Evolutionary conservation across 2,329 filamentous ascomycete species (phyloP).

Genomic region (Ceratocystis destructans): DNA sequence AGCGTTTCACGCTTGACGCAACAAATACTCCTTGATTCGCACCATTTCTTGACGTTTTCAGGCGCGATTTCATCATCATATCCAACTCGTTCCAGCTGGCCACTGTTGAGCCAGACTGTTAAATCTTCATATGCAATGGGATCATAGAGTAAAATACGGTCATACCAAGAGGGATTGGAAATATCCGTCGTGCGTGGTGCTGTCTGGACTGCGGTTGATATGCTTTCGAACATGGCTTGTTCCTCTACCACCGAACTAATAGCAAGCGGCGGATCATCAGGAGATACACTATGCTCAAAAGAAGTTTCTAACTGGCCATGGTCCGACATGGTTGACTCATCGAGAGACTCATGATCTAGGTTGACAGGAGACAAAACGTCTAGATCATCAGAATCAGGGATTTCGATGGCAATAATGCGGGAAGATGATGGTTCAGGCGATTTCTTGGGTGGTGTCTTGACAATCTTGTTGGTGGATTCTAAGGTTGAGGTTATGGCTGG

Average conservation of each 20-base stretch:
- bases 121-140: constrained; percentile 81
- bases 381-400: constrained; percentile 18
- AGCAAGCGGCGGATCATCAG: constrained; percentile 32
- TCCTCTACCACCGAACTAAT: constrained; percentile 32
- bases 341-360: not conserved
- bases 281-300: constrained; percentile 24
- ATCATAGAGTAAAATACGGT: constrained; percentile 89
- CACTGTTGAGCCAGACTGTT: constrained; percentile 65
- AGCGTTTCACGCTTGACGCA: constrained; percentile 56
- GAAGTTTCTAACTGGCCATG: constrained; percentile 13
- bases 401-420: constrained; percentile 15
- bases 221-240: constrained; percentile 35
- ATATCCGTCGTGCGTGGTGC: constrained; percentile 38
- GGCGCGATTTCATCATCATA: constrained; percentile 52
- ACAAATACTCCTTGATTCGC: constrained; percentile 72
- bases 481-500: not conserved
- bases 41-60: constrained; percentile 71
- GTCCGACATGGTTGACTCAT: constrained; percentile 12
- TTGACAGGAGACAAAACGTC: not conserved
- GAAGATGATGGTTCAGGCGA: not conserved
- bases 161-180: constrained; percentile 57
- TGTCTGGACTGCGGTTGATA: constrained; percentile 41
- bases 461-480: not conserved
- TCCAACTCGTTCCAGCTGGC: constrained; percentile 47
- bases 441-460: not conserved